Percentiles rank a stretch among this genome's conserved stretches.
phyloP scores from a whole-genome alignment of 2,329 filamentous ascomycete genomes.

The Apiospora kogelbergensis region DNA sequence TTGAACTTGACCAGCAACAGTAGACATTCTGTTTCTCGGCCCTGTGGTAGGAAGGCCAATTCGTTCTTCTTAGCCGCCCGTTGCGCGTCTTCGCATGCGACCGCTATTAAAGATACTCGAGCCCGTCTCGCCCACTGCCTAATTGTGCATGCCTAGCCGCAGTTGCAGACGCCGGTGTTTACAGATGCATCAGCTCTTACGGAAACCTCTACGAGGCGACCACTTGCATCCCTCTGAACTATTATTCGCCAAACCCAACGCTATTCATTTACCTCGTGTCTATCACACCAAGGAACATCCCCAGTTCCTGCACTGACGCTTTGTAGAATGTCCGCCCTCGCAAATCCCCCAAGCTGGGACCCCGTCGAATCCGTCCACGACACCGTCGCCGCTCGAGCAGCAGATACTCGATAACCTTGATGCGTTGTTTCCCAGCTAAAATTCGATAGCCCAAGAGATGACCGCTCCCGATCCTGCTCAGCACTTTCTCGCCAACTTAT shows the following conservation, averaged over 20 bases:
- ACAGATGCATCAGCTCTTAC: not conserved
- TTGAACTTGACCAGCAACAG: not conserved
- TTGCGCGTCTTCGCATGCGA: not conserved
- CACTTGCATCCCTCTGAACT: not conserved
- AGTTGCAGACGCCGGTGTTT: too few species aligned
- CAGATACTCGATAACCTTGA: not conserved
- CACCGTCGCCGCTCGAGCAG: not conserved
- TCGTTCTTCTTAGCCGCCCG: not conserved
- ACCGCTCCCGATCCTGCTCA: not conserved
- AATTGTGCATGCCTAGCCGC: not conserved
- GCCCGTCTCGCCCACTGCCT: not conserved
- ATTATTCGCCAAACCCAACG: not conserved
- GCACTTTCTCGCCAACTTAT: not conserved
- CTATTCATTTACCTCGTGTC: not conserved
- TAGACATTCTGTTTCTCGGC: not conserved
- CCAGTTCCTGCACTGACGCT: not conserved
- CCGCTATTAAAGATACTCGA: not conserved
- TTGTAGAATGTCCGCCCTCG: not conserved
- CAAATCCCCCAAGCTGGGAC: not conserved
- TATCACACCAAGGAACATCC: not conserved
- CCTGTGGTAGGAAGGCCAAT: not conserved
- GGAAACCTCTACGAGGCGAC: not conserved
- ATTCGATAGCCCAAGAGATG: not conserved
- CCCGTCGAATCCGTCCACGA: not conserved
- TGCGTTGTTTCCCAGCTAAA: not conserved